Evolutionary conservation across 108 stramenopile species (phyloP), one percentile per base, ranked within the genome.

Genomic region (Skeletonema costatum): DNA sequence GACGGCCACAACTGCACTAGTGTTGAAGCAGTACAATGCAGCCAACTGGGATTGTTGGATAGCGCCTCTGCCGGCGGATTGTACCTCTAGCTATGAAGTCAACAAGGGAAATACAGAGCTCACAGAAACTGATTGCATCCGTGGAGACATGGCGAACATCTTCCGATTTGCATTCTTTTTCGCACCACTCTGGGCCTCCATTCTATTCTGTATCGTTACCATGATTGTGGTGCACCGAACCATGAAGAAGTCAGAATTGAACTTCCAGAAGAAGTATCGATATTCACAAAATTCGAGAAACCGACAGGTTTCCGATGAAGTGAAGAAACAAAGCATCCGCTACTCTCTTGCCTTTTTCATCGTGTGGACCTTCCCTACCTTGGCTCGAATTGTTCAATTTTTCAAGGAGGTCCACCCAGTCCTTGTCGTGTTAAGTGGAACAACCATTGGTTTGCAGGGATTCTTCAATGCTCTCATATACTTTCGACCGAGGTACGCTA

Each of bases 11-110:
- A 30, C 77, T 8, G 64, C 36, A 11, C 48, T 78, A 4, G n/a
- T 50, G 5, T 60, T 78, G 25, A 32, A 70, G 19, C 36, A 66
- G 14, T 78, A 73, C 64, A 78, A 78, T 66, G 63, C 77, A 7
- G 72, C 68, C 8, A 32, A 58, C 51, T 78, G 77, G 77, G 39
- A 66, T 56, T 78, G 77, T 70, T 73, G 77, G 77, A 78, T 78
- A 29, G 71, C 77, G 12, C 64, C 66, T 21, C 25, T 46, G 13
- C 76, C 76, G 2, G 31, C 13, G 9, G 38, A 70, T 61, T 76
- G 76, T 42, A 70, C 68, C 14, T 70, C 69, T 31, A 76, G 60
- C 35, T 17, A 56, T 60, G 56, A 75, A 65, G 21, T 75, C 32
- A 75, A 53, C 32, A 66, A 66, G 48, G 74, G 74, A 12, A 32